Conservation (phyloP, 805 yeast genomes). For the Kuraishia cidri region DNA sequence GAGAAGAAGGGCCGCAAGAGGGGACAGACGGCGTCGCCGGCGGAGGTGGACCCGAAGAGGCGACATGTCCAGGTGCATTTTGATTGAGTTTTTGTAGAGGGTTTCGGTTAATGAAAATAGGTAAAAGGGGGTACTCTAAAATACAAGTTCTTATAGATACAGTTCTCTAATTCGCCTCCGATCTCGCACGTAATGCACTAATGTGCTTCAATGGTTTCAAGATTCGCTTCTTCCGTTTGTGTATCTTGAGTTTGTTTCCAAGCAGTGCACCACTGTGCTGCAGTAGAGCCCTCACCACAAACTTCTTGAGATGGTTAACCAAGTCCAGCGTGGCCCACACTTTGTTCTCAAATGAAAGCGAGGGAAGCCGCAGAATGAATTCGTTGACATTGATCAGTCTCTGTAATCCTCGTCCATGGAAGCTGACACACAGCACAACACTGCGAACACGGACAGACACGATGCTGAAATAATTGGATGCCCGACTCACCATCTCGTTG, state of each 20-base stretch:
- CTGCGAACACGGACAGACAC: slow-evolving; percentile 42
- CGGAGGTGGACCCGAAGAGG: slow-evolving; percentile 16
- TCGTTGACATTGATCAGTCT: slow-evolving; percentile 72
- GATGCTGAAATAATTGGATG: slow-evolving; percentile 65
- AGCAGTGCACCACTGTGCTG: slow-evolving; percentile 70
- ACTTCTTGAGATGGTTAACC: slow-evolving; percentile 50
- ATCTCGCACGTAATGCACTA: slow-evolving; percentile 1
- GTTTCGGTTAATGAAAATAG: neutral
- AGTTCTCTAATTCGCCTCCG: too few relatives aligned
- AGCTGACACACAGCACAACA: slow-evolving; percentile 58
- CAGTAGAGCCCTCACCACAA: slow-evolving; percentile 46
- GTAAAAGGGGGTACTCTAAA: too few relatives aligned
- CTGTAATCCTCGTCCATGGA: slow-evolving; percentile 63
- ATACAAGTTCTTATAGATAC: too few relatives aligned
- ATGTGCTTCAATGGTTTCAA: neutral
- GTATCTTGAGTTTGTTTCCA: slow-evolving; percentile 52
- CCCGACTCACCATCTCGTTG: slow-evolving; percentile 64
- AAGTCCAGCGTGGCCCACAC: slow-evolving; percentile 71
- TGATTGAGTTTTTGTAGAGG: slow-evolving; percentile 6
- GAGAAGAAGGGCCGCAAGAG: slow-evolving; percentile 17
- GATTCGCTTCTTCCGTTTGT: too few relatives aligned
- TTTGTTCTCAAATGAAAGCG: slow-evolving; percentile 45
- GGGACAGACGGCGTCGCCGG: slow-evolving; percentile 9
- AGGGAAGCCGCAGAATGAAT: slow-evolving; percentile 59
- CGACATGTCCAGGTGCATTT: slow-evolving; percentile 23